Evolutionary conservation across 352 stramenopile species (phyloP).

Genomic region (Phytophthora fragariaefolia): DNA sequence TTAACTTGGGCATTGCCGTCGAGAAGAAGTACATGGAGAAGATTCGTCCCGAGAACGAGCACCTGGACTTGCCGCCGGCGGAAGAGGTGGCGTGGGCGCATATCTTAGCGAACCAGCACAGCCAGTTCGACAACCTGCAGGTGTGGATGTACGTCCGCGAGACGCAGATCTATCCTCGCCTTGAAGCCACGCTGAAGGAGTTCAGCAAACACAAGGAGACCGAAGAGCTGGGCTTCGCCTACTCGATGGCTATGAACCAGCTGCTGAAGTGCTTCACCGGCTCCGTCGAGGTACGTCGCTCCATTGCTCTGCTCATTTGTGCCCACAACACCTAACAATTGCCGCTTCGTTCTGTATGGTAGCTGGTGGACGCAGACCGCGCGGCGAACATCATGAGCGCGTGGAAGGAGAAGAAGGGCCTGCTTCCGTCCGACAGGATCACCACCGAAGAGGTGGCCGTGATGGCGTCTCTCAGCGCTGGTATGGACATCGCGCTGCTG

Average conservation of each 20-base stretch:
- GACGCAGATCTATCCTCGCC: slow-evolving; percentile 78
- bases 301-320: slow-evolving; percentile 6
- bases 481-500: slow-evolving; percentile 66
- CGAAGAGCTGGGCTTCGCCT: slow-evolving; percentile 80
- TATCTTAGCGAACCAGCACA: slow-evolving; percentile 84
- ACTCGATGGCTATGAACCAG: slow-evolving; percentile 80
- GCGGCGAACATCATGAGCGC: slow-evolving; percentile 45
- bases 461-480: slow-evolving; percentile 56
- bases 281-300: slow-evolving; percentile 72
- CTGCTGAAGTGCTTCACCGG: slow-evolving; percentile 83
- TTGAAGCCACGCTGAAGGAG: slow-evolving; percentile 66
- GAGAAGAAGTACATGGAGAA: slow-evolving; percentile 85
- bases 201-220: slow-evolving; percentile 67
- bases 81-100: slow-evolving; percentile 84
- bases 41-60: slow-evolving; percentile 50
- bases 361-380: slow-evolving; percentile 64
- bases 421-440: slow-evolving; percentile 36
- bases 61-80: slow-evolving; percentile 46
- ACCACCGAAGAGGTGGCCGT: slow-evolving; percentile 62
- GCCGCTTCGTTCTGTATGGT: neutral
- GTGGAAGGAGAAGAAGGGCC: slow-evolving; percentile 37
- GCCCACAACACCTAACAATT: too few relatives aligned
- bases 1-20: slow-evolving; percentile 82
- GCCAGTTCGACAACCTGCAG: slow-evolving; percentile 85
- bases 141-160: slow-evolving; percentile 86